Base-by-base conservation (phyloP, 192 early-diverging fungal species). In the Ambispora gerdemannii region DNA sequence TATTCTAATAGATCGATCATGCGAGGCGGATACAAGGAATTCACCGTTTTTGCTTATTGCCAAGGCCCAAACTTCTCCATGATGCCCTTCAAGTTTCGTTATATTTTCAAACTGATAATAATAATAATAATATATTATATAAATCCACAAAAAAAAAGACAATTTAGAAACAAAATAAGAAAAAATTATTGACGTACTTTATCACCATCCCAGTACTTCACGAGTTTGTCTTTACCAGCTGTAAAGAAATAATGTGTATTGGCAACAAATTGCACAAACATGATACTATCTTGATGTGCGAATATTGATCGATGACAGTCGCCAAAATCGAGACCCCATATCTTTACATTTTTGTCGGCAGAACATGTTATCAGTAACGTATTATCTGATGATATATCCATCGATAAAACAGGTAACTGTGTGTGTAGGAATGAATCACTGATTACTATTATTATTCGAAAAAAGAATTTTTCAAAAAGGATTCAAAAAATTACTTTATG, bases 271-370 rank as follows among this genome's bases (percentile, higher is more conserved):
- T 89, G 87, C 32, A 92, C 86, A 13, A 80, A 78, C 81, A 95
- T 97, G 50, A 98, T 90, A 52, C 87, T 85, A 74, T 97, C 95
- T 73, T 93, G 88, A 83, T 99, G 97, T 19, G 94, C 95, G 70
- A 94, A 85, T 52, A 99, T 72, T 50, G 92, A 94, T 74, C 89
- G 88, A 77, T 96, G 97, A 75, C 97, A 99, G 84, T 99, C 97
- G 56, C 97, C 97, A 83, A 99, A 99, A 82, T 99, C 97, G 68
- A 98, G 78, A 32, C 97, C 97, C 97, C 97, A 99, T 34, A 99
- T 82, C 80, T 99, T 99, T 53, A 99, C 87, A 61, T 93, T 95
- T 84, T 98, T 98, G 82, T 99, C 97, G 0, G 94, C 91, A 3
- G 93, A 95, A n/a, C 89, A 93, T 0, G 96, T 99, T 15, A 90